Evolutionary conservation across 2,329 filamentous ascomycete species (phyloP).

Genomic region (Ceratocystis colombiana): DNA sequence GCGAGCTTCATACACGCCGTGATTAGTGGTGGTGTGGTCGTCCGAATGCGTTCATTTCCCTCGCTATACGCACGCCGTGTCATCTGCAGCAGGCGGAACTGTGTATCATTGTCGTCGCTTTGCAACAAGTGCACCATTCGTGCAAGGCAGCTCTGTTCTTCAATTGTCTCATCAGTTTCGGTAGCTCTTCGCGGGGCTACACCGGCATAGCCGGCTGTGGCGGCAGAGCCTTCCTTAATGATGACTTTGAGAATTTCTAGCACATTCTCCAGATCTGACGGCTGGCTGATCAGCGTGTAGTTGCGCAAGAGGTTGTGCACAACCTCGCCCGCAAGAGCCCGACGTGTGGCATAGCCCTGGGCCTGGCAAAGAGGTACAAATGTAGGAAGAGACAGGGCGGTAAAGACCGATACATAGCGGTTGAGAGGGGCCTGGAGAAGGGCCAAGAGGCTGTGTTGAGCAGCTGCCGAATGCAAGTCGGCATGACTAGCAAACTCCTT

Average conservation of each 20-base stretch:
- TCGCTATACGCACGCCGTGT: conserved; percentile 78
- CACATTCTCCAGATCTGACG: conserved; percentile 75
- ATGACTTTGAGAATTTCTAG: conserved; percentile 81
- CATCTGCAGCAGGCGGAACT: conserved; percentile 86
- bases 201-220: conserved; percentile 73
- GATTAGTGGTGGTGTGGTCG: conserved; percentile 85
- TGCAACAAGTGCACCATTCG: conserved; percentile 81
- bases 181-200: conserved; percentile 61
- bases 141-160: conserved; percentile 95
- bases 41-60: conserved; percentile 90
- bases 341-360: conserved; percentile 83
- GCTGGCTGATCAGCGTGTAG: conserved; percentile 65
- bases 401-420: conserved; percentile 88
- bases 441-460: conserved; percentile 79
- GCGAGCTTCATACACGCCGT: conserved; percentile 85
- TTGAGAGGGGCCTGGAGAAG: conserved; percentile 85
- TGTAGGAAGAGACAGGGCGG: conserved; percentile 82
- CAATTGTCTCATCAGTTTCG: conserved; percentile 94
- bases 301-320: conserved; percentile 73
- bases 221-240: conserved; percentile 83
- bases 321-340: conserved; percentile 84
- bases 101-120: conserved; percentile 77
- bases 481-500: conserved; percentile 84
- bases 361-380: conserved; percentile 84
- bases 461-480: conserved; percentile 79